Evolutionary conservation across 2,329 filamentous ascomycete genomes (phyloP).

Genomic region (Blastomyces parvus): DNA sequence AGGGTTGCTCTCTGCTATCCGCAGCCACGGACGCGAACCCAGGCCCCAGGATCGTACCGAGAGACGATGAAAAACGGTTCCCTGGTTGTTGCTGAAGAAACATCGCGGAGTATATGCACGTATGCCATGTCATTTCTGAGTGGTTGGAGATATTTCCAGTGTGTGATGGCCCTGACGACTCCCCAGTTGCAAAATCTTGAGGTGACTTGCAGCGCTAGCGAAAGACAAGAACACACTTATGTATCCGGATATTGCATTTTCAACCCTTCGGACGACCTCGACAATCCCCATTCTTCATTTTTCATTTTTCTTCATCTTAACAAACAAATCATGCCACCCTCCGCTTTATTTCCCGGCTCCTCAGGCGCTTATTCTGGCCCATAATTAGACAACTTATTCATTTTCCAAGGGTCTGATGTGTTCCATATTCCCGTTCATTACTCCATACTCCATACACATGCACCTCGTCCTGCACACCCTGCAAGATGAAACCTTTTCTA

Average conservation of each 20-base stretch:
- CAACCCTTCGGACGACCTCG: not conserved
- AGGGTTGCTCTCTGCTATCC: not conserved
- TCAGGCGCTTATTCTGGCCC: not conserved
- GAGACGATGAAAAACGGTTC: not conserved
- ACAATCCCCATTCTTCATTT: not conserved
- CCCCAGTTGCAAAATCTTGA: not conserved
- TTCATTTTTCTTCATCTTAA: not conserved
- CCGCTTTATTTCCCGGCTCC: not conserved
- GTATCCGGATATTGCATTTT: not conserved
- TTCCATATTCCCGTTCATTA: not conserved
- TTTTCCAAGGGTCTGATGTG: not conserved
- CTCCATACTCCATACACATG: not conserved
- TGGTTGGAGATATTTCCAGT: not conserved
- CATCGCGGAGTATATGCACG: not conserved
- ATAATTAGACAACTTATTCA: not conserved
- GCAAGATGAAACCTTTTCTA: not conserved
- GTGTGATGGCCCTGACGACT: not conserved
- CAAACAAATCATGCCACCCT: not conserved
- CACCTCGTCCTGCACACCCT: not conserved
- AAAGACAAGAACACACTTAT: not conserved
- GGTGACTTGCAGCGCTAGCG: not conserved
- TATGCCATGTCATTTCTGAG: not conserved
- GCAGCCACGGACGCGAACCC: not conserved
- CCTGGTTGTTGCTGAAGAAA: not conserved
- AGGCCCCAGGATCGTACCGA: conserved; percentile 1